Percentiles rank a stretch among this genome's conserved stretches.
Conservation (phyloP, 2,329 filamentous ascomycete genomes). For the Scedosporium minutisporum region DNA sequence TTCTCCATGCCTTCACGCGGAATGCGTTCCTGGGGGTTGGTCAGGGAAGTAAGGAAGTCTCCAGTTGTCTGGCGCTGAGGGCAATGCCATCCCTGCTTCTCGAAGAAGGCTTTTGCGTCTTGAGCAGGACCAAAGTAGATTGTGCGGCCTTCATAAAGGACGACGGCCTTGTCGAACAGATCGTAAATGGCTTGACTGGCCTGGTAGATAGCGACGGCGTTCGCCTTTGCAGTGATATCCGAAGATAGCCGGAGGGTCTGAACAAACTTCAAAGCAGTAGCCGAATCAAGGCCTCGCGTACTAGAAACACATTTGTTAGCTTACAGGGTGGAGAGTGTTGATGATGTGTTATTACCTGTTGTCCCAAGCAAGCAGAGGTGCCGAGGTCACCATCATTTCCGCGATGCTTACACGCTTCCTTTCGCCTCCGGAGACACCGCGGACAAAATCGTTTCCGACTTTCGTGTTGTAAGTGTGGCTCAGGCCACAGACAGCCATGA, state of each 20-base stretch:
- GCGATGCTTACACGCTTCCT: slow-evolving; percentile 75
- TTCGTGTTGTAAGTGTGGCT: slow-evolving; percentile 63
- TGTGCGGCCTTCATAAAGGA: slow-evolving; percentile 67
- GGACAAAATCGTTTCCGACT: slow-evolving; percentile 65
- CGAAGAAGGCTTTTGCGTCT: slow-evolving; percentile 55
- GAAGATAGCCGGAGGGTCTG: slow-evolving; percentile 55
- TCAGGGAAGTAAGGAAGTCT: slow-evolving; percentile 62
- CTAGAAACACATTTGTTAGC: slow-evolving; percentile 14
- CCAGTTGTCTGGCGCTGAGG: slow-evolving; percentile 57
- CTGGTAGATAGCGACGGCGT: slow-evolving; percentile 63
- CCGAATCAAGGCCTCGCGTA: slow-evolving; percentile 63
- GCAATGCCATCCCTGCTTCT: slow-evolving; percentile 58
- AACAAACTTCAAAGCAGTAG: slow-evolving; percentile 65
- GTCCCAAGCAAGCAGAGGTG: slow-evolving; percentile 54
- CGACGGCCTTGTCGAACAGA: slow-evolving; percentile 64
- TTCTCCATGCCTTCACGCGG: slow-evolving; percentile 48
- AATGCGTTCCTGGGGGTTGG: slow-evolving; percentile 51
- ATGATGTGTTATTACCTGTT: slow-evolving; percentile 36
- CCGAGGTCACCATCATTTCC: slow-evolving; percentile 60
- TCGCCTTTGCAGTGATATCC: slow-evolving; percentile 52
- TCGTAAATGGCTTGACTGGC: slow-evolving; percentile 62
- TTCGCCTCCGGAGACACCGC: slow-evolving; percentile 63
- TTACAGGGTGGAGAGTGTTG: not conserved
- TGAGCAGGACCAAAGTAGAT: slow-evolving; percentile 63
- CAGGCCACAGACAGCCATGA: slow-evolving; percentile 64